Base-by-base conservation (phyloP, 2,329 filamentous ascomycete genomes). In the Cladosporium sp. region DNA sequence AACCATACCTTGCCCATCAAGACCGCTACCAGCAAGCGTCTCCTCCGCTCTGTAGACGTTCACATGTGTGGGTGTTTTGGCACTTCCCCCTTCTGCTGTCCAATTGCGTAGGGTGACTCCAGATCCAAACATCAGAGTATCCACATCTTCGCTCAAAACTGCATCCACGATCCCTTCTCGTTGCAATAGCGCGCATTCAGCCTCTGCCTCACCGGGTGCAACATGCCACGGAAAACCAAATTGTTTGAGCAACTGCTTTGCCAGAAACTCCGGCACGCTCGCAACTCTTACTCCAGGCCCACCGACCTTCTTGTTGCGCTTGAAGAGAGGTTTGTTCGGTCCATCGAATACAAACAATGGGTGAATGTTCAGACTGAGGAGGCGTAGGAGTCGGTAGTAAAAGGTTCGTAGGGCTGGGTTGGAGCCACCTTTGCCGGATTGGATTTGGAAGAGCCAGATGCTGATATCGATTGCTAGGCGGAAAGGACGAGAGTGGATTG, bases 91-190 rank as follows among this genome's bases (percentile, higher is more conserved):
- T 74, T 96, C 92, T 3, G 91, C 85, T 0, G 91, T 91, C 89
- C 92, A 97, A 72, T 92, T 94, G 60, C 92, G 86, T 50, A 97
- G 80, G 0, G 91, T 94, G 44, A 87, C 80, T 0, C 86, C 88
- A 69, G 92, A 95, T 1, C 95, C 95, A 79, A 98, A 98, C 94
- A 98, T 98, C 72, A 98, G 86, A 1, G 94, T 95, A 76, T 99
- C 95, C 52, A 97, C 93, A 81, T 99, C 95, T 76, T 99, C 93
- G 76, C 92, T 97, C 72, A 99, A 83, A 1, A 98, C 95, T 0
- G 92, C 94, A 77, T 99, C 95, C 0, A 97, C 93, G 10, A 97
- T 82, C 0, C 92, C 93, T 55, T 89, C 85, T 66, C 85, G 84
- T 74, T 99, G 93, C 3, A 99, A 79, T 18, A 95, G 80, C 0